Base-by-base conservation (phyloP, 202 grass and related monocot genomes). In the Musa balbisiana region DNA sequence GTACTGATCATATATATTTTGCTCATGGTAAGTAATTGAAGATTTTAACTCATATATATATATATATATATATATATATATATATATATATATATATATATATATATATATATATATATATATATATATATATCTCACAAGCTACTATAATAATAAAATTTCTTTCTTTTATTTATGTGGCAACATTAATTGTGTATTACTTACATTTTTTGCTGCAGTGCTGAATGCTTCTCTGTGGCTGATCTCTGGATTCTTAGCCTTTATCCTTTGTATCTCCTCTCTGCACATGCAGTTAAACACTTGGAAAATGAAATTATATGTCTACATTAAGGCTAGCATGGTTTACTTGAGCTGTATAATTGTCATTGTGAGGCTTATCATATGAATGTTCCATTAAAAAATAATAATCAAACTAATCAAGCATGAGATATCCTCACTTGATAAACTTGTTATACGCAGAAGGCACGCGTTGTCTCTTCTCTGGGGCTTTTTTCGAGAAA, bases 181-280 rank as follows among this genome's bases (percentile, higher is more conserved):
- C 33, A 43, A 43, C 33, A 43, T 43, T 43, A 8, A 6, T 6
- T 43, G 33, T 43, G 33, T 6, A 43, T 43, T 43, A 63, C 74
- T 64, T 63, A 76, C 74, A 64, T 78, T 97, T 88, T 97, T 97
- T 72, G 93, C 93, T 11, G 93, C 93, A 14, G 93, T 86, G 71
- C 93, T 97, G 75, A 97, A 97, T 73, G 93, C 93, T 82, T 97
- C 93, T 80, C 88, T 89, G 78, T 97, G 93, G 82, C 82, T 97
- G 64, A 97, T 97, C 52, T 97, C 90, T 4, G 93, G 93, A 68
- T 93, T 93, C 74, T 91, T 97, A 5, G 86, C 78, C 76, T 97
- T 97, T 52, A 97, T 97, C 78, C 93, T 92, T 72, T 86, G 86
- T 67, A 97, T 97, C 80, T 97, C 93, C 62, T 97, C 93, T 80